Conservation (phyloP, 768 basidiomycete species). For the Panaeolus papilionaceus region DNA sequence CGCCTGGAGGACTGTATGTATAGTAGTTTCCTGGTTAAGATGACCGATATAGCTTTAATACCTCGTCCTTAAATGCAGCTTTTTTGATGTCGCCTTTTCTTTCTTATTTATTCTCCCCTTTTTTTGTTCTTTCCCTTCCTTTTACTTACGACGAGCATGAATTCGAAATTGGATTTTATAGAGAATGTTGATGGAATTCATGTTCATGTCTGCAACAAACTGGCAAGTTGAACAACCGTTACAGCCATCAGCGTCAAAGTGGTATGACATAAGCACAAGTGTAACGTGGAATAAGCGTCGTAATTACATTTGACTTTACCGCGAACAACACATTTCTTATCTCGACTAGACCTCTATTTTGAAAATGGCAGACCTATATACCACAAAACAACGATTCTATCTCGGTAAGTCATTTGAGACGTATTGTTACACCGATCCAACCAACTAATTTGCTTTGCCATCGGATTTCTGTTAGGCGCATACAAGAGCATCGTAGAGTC, state of each 20-base stretch:
- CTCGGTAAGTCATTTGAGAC: not conserved
- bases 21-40: slow-evolving; percentile 1
- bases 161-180: not conserved
- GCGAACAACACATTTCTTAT: slow-evolving; percentile 2
- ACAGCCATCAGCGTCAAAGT: not conserved
- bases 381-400: slow-evolving; percentile 2
- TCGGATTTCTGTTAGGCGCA: slow-evolving; percentile 51
- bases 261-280: slow-evolving; percentile 6
- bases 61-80: not conserved
- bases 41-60: slow-evolving; percentile 9
- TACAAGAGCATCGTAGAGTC: slow-evolving; percentile 66
- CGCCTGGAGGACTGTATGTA: not conserved
- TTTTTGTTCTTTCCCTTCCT: not conserved
- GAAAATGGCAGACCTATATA: slow-evolving; percentile 7
- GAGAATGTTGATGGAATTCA: not conserved
- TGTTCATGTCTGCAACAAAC: not conserved
- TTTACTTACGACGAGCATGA: not conserved
- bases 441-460: not conserved
- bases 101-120: not conserved
- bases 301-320: not conserved
- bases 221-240: not conserved
- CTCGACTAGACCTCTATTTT: not conserved
- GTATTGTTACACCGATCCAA: not conserved
- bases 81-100: not conserved
- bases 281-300: slow-evolving; percentile 5